Base-by-base conservation (phyloP, 2,329 filamentous ascomycete genomes). In the Fonsecaea erecta region DNA sequence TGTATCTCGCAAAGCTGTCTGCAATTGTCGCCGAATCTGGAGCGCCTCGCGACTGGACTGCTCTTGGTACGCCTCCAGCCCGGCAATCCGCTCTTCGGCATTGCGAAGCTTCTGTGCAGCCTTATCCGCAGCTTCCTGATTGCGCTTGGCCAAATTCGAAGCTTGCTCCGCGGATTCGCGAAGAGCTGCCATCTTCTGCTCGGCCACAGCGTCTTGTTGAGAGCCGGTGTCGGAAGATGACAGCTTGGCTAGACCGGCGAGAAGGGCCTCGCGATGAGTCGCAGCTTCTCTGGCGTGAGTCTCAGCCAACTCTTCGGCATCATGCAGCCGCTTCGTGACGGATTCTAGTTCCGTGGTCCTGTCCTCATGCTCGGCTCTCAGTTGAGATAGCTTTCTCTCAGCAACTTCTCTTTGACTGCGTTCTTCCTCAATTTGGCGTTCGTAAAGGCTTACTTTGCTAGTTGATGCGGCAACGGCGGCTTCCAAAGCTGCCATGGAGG, bases 1-100 rank as follows among this genome's bases (percentile, higher is more conserved):
- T 14, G 90, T 88, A 64, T 99, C 94, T 70, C 89, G 90, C 76
- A 97, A 83, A 3, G 91, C 88, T 28, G 88, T 85, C 76, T 98
- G 95, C 60, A 99, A 85, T 75, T 98, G 94, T 75, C 95, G 89
- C 61, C 95, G 88, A 70, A 98, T 92, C 37, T 89, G 87, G 61
- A 99, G 88, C 55, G 93, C 93, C 77, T 99, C 96, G 52, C 95
- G 87, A 77, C 93, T 98, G 3, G 93, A 90, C 78, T 99, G 95
- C 75, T 99, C 95, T 78, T 99, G 95, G 76, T 98, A 98, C 30
- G 93, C 92, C 77, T 99, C 95, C 2, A 99, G 85, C 6, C 95
- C 95, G 4, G 95, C 96, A 76, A 99, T 98, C 48, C 95, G 89
- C 80, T 98, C 96, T 78, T 99, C 96, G 2, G 95, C 95, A 64